Evolutionary conservation across 2,329 filamentous ascomycete species (phyloP).

Genomic region (Fusarium sp.): DNA sequence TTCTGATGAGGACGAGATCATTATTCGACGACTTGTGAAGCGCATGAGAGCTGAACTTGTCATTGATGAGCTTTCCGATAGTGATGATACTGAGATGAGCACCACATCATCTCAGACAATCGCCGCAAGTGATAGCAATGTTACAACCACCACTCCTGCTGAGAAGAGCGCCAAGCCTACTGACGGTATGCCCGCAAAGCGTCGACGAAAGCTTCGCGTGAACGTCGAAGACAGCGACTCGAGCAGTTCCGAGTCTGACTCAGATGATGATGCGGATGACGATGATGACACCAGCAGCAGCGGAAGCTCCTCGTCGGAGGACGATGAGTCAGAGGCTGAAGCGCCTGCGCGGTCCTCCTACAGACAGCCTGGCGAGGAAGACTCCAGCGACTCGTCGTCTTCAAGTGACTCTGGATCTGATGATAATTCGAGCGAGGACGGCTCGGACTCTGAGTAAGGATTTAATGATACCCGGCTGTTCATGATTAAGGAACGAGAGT

Average conservation of each 20-base stretch:
- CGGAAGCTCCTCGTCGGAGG: slow-evolving; percentile 54
- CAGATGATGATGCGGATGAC: slow-evolving; percentile 53
- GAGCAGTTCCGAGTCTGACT: slow-evolving; percentile 55
- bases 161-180: slow-evolving; percentile 60
- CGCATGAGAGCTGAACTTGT: slow-evolving; percentile 73
- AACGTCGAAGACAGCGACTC: slow-evolving; percentile 59
- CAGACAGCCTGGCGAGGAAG: slow-evolving; percentile 50
- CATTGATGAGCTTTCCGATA: slow-evolving; percentile 66
- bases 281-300: slow-evolving; percentile 54
- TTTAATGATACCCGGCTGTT: slow-evolving; percentile 29
- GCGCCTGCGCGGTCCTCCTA: slow-evolving; percentile 44
- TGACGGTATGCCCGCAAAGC: slow-evolving; percentile 62
- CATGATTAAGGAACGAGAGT: slow-evolving; percentile 23
- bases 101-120: slow-evolving; percentile 51
- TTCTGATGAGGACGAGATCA: slow-evolving; percentile 62
- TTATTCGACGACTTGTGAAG: slow-evolving; percentile 70
- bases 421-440: slow-evolving; percentile 45
- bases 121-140: slow-evolving; percentile 48
- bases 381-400: slow-evolving; percentile 50
- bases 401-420: slow-evolving; percentile 55
- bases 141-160: slow-evolving; percentile 46
- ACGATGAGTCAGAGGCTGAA: slow-evolving; percentile 52
- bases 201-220: slow-evolving; percentile 66
- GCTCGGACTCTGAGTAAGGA: slow-evolving; percentile 43
- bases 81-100: slow-evolving; percentile 57